Conservation (phyloP, 2,329 filamentous ascomycete genomes). For the Pseudogymnoascus sp. region DNA sequence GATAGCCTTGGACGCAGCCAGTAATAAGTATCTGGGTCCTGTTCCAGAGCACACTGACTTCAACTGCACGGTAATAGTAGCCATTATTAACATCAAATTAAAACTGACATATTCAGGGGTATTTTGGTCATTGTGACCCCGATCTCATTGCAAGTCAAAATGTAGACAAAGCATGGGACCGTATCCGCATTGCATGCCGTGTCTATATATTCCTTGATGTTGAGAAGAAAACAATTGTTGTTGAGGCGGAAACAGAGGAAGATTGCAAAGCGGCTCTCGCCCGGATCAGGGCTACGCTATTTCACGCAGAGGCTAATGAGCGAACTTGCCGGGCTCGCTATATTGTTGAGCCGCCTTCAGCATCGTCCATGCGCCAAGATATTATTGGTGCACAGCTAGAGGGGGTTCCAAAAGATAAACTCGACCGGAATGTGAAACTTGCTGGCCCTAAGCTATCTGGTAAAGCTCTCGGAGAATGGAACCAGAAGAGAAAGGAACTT, state of each 20-base stretch:
- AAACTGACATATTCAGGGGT: neutral
- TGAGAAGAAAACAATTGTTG: neutral
- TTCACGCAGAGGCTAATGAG: conserved; percentile 1
- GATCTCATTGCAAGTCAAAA: neutral
- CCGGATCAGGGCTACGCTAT: neutral
- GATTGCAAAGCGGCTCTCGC: neutral
- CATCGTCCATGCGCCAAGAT: conserved; percentile 14
- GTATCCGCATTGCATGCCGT: neutral
- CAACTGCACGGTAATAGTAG: neutral
- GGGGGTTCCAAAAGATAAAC: neutral
- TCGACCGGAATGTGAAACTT: conserved; percentile 12
- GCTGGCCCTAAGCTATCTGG: conserved; percentile 15
- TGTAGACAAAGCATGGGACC: conserved; percentile 2
- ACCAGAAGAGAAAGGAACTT: conserved; percentile 12
- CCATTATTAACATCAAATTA: neutral
- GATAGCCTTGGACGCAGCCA: conserved; percentile 1
- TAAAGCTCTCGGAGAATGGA: conserved; percentile 18
- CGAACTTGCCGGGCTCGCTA: conserved; percentile 12
- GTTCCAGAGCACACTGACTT: neutral
- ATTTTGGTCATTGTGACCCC: neutral
- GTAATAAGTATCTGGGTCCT: neutral
- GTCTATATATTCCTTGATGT: neutral
- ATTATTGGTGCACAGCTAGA: conserved; percentile 12
- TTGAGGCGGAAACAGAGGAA: neutral
- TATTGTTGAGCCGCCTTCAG: conserved; percentile 22